A percentile compares a stretch with the other conserved stretches of the same genome.
phyloP scores from a whole-genome alignment of 192 early-diverging fungal genomes.

The Phlyctochytrium arcticum region DNA sequence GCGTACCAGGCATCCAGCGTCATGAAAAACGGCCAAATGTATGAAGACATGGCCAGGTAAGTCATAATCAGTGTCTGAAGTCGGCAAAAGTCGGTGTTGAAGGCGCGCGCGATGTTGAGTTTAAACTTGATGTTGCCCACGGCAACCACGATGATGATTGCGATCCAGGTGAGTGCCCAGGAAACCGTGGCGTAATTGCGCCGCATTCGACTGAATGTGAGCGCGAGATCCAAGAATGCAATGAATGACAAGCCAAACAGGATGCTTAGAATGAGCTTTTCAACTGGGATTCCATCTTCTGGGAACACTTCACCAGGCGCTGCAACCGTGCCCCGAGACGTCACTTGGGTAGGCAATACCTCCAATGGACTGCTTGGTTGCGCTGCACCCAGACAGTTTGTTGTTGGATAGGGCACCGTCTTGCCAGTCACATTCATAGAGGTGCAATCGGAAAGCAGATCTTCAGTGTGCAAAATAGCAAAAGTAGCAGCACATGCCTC shows the following conservation, averaged over 20 bases:
- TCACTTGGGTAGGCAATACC: too few species aligned
- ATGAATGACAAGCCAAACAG: conserved; percentile 11
- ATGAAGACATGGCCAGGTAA: not conserved
- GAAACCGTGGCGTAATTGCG: conserved; percentile 12
- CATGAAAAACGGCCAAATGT: conserved; percentile 12
- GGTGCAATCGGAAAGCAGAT: conserved; percentile 4
- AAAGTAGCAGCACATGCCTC: not conserved
- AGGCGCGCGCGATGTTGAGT: conserved; percentile 7
- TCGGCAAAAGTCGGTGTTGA: conserved; percentile 7
- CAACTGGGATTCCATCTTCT: not conserved
- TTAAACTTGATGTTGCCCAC: not conserved
- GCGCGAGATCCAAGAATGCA: not conserved
- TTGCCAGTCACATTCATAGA: not conserved
- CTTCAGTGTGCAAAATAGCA: not conserved
- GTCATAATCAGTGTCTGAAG: conserved; percentile 5
- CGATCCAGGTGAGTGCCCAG: conserved; percentile 14
- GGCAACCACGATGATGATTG: not conserved
- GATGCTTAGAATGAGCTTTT: not conserved
- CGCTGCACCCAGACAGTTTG: conserved; percentile 9
- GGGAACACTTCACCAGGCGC: not conserved
- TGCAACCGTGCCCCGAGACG: too few species aligned
- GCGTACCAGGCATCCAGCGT: conserved; percentile 18
- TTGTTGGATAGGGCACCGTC: not conserved
- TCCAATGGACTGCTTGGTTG: not conserved
- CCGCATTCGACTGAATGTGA: conserved; percentile 14